Conservation (phyloP, 1,284 basidiomycete genomes). For the Farysia itapuensis region DNA sequence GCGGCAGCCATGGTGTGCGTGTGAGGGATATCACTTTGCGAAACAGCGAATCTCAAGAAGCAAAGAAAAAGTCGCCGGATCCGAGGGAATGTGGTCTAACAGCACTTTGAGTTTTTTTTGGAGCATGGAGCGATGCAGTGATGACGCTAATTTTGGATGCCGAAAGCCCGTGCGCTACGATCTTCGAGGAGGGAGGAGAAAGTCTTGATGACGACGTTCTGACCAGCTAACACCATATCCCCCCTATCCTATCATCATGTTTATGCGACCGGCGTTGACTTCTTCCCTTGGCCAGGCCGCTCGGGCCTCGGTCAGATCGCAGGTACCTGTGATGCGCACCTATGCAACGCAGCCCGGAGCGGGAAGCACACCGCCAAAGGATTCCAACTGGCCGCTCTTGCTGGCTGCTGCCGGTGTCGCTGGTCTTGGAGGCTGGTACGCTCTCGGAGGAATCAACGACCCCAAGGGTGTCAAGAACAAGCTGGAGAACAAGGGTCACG, state of each 20-base stretch:
- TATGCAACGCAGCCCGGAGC: conserved; percentile 40
- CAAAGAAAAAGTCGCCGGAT: no score
- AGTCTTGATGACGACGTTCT: no score
- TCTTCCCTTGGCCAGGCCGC: conserved; percentile 38
- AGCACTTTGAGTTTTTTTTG: no score
- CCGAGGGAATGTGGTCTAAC: no score
- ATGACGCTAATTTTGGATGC: no score
- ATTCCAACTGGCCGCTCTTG: conserved; percentile 47
- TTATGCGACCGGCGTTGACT: conserved; percentile 34
- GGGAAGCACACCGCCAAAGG: conserved; percentile 10
- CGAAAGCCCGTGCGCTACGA: no score
- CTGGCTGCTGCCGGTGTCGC: conserved; percentile 53
- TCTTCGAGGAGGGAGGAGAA: no score
- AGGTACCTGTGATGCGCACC: conserved; percentile 21
- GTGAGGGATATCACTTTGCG: no score
- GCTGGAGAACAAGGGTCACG: conserved; percentile 34
- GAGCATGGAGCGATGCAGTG: no score
- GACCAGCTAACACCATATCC: no score
- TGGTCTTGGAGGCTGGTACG: conserved; percentile 55
- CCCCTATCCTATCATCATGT: conserved; percentile 10
- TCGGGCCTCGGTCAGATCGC: conserved; percentile 30
- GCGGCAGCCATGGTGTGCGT: conserved; percentile 61
- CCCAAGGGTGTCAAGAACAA: conserved; percentile 37
- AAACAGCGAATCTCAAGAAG: no score
- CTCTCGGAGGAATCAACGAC: conserved; percentile 50